A percentile compares a stretch with the other conserved stretches of the same genome.
Conservation (phyloP, 306 rosid genomes). For the Cucurbita moschata region DNA sequence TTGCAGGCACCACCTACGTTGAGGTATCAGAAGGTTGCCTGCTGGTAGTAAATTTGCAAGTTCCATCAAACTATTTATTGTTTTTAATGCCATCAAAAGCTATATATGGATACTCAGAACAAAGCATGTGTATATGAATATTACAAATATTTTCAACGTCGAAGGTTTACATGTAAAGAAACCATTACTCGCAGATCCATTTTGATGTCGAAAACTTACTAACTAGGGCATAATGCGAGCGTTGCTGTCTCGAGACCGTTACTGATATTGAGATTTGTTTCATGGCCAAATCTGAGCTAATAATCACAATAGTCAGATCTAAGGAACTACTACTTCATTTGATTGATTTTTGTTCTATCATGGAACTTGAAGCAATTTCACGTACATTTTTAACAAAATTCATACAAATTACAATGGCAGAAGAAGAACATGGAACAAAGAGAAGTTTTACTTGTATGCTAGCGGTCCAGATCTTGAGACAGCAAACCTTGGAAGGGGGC, state of each 20-base stretch:
- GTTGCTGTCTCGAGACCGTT: background rate
- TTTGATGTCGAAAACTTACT: background rate
- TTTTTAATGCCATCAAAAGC: background rate
- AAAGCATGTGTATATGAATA: background rate
- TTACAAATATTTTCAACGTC: background rate
- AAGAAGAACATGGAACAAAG: background rate
- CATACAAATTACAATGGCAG: background rate
- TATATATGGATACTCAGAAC: background rate
- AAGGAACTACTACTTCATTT: background rate
- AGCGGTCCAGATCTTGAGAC: constrained; percentile 95
- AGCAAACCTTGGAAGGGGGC: constrained; percentile 93
- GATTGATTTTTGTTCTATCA: background rate
- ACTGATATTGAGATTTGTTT: background rate
- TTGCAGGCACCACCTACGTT: constrained; percentile 89
- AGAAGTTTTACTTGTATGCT: constrained; percentile 54
- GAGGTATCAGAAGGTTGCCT: constrained; percentile 3
- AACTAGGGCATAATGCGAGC: background rate
- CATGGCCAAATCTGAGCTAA: background rate
- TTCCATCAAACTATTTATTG: background rate
- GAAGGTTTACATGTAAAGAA: background rate
- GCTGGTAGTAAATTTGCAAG: background rate
- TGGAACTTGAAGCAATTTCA: background rate
- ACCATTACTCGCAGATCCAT: background rate
- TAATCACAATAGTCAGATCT: background rate
- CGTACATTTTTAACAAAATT: constrained; percentile 1